Percentiles rank a stretch among this genome's conserved stretches.
These are phyloP conservation scores for Didymella segeticola DNA, from an alignment of 2,329 filamentous ascomycete species.

Conservation along the genomic window DNA sequence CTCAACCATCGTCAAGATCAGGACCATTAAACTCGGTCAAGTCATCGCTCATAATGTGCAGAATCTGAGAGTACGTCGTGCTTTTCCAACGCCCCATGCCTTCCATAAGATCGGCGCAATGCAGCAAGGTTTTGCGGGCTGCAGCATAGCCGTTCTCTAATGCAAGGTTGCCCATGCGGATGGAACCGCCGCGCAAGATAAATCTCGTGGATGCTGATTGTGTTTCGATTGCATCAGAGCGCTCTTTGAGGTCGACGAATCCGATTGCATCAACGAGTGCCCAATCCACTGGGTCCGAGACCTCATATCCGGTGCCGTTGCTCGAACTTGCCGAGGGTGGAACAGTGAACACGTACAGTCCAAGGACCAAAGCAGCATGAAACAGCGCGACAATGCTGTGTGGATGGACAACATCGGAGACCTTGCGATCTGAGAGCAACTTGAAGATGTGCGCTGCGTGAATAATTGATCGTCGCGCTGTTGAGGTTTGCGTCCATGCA, in stretches of 20 bases:
- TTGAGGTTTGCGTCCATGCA: slow-evolving; percentile 58
- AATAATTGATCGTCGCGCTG: slow-evolving; percentile 58
- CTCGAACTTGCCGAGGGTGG: slow-evolving; percentile 28
- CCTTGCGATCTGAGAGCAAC: slow-evolving; percentile 58
- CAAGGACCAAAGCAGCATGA: slow-evolving; percentile 59
- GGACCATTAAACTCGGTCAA: slow-evolving; percentile 43
- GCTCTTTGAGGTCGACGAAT: slow-evolving; percentile 46
- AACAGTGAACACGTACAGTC: slow-evolving; percentile 60
- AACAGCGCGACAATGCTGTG: slow-evolving; percentile 60
- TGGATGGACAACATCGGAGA: slow-evolving; percentile 60
- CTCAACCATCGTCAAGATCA: slow-evolving; percentile 13
- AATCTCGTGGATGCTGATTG: slow-evolving; percentile 50
- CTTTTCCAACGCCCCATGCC: slow-evolving; percentile 61
- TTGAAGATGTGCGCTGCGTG: slow-evolving; percentile 62
- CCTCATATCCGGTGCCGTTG: slow-evolving; percentile 50
- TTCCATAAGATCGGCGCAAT: slow-evolving; percentile 61
- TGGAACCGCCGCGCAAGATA: slow-evolving; percentile 57
- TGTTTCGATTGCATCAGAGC: slow-evolving; percentile 32
- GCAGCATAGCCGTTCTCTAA: slow-evolving; percentile 59
- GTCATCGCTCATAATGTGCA: slow-evolving; percentile 63
- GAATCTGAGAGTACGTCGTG: slow-evolving; percentile 58
- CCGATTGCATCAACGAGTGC: slow-evolving; percentile 55
- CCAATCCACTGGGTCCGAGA: slow-evolving; percentile 61
- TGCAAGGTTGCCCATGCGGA: slow-evolving; percentile 57
- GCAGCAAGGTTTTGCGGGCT: slow-evolving; percentile 58